Base-by-base conservation (phyloP, 768 basidiomycete species). In the Erythrobasidium yunnanense region DNA sequence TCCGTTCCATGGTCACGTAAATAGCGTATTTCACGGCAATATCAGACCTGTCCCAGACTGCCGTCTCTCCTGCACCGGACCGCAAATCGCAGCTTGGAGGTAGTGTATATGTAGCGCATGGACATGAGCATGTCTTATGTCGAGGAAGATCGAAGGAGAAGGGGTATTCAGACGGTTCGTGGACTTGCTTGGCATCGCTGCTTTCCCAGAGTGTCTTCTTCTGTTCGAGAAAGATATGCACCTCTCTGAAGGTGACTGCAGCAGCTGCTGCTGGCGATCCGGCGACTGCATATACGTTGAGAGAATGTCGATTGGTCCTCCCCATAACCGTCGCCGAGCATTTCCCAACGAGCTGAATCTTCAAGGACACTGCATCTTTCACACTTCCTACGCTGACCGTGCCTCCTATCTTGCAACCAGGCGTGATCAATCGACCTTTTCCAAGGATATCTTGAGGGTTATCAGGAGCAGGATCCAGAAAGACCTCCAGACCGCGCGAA, bases 11-110 rank as follows among this genome's bases (percentile, higher is more conserved):
- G 3, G 33, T 32, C 5, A 35, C 60, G 3, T 25, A 50, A 18
- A 63, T n/a, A 52, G 47, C 32, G 23, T 63, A 63, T 25, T 27
- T 51, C 2, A 63, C 33, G 27, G 49, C 60, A n/a, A 51, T 35
- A 27, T 46, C 29, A 38, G 47, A 50, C 30, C 42, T 49, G 32
- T 63, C 60, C 25, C 32, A 20, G 4, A 47, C 33, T 49, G 42
- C 45, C 4, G 8, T 29, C 20, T 27, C 30, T 25, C 17, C 22
- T 11, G 46, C 47, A 11, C 32, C 27, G 32, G 20, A 29, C 18
- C 60, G 42, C 25, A 63, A 32, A 29, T 63, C 47, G 27, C 27
- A 13, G 11, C 32, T 47, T 6, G 60, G 60, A 45, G 60, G 60
- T 51, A 63, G n/a, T 6, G 45, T 49, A 30, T 51, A 63, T 4